Evolutionary conservation across 2,329 filamentous ascomycete genomes (phyloP), one percentile per base, ranked within the genome.

Genomic region (Ophioceras dolichostomum): DNA sequence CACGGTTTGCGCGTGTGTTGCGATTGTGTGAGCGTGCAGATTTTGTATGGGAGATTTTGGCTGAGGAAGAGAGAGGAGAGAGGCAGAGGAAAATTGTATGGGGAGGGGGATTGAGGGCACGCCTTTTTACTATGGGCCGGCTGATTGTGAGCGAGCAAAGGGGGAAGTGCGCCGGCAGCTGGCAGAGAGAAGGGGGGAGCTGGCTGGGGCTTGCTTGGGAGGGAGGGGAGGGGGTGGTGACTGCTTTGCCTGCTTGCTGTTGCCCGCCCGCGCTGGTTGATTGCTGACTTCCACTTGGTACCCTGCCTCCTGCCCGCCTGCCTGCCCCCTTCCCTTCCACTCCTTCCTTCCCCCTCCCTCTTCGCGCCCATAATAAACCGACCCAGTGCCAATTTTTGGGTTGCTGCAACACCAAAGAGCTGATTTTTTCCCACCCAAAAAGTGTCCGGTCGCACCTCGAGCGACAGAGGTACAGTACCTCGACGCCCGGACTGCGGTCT

Each of bases 71-170:
- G 61, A 64, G 60, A 61, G 67, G 67, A 69, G 65, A n/a, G n/a
- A 67, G 62, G 55, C 59, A 60, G 62, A 52, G 47, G 43, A 60
- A 62, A 64, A 63, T 58, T 66, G 67, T 68, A 69, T 65, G 67
- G 65, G 66, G 64, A n/a, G 62, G 61, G 61, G 58, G 59, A 61
- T 61, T 31, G 60, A 60, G 61, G 62, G 62, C 63, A 64, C 38
- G 38, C 68, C 68, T 74, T 76, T 76, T 76, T 73, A 75, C 70
- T 73, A 69, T 70, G 70, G 65, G 66, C 51, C 59, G 67, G 67
- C 66, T 74, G 70, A 73, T 75, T 74, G 68, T 48, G 66, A 55
- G 59, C 54, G 55, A 53, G 55, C 47, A 48, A 39, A 38, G 48
- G 39, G 46, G 45, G 22, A 26, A 26, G 7, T 26, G 22, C 12